Conservation (phyloP, 2,329 filamentous ascomycete genomes). For the Fusarium azukiicola region DNA sequence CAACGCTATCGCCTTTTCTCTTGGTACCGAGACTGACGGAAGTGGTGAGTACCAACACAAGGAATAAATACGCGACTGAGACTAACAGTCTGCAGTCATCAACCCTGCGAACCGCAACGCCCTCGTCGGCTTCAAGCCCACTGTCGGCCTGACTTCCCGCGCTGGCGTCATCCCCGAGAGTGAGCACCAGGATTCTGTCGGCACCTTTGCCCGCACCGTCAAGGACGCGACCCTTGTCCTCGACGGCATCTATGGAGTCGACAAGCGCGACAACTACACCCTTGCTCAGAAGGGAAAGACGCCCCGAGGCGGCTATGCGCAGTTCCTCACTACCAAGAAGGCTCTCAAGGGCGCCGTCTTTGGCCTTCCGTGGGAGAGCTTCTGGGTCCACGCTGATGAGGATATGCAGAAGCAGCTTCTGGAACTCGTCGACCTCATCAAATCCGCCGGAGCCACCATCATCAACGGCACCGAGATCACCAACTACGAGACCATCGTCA, state of each 20-base stretch:
- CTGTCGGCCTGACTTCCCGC: slow-evolving; percentile 85
- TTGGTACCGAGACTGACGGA: slow-evolving; percentile 89
- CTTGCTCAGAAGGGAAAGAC: slow-evolving; percentile 75
- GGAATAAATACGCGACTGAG: no score
- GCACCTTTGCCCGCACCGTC: slow-evolving; percentile 84
- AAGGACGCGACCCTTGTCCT: slow-evolving; percentile 84
- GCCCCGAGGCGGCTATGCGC: slow-evolving; percentile 76
- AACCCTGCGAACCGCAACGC: slow-evolving; percentile 85
- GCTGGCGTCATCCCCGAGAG: slow-evolving; percentile 83
- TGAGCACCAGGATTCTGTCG: slow-evolving; percentile 85
- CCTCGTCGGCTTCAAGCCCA: slow-evolving; percentile 88
- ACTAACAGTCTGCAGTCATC: slow-evolving; percentile 71
- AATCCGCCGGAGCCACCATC: slow-evolving; percentile 82
- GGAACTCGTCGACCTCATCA: slow-evolving; percentile 71
- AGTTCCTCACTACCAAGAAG: slow-evolving; percentile 75
- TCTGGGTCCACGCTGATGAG: slow-evolving; percentile 82
- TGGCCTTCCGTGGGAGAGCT: slow-evolving; percentile 85
- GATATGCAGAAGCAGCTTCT: slow-evolving; percentile 77
- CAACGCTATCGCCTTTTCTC: slow-evolving; percentile 81
- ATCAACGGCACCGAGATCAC: slow-evolving; percentile 86
- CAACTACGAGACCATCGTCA: slow-evolving; percentile 80
- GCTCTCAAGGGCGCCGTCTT: slow-evolving; percentile 82
- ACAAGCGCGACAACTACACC: slow-evolving; percentile 84
- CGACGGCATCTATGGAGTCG: slow-evolving; percentile 84
- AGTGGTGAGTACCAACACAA: slow-evolving; percentile 66